Evolutionary conservation across 345 rosid species (phyloP).

Genomic region (Moringa oleifera): DNA sequence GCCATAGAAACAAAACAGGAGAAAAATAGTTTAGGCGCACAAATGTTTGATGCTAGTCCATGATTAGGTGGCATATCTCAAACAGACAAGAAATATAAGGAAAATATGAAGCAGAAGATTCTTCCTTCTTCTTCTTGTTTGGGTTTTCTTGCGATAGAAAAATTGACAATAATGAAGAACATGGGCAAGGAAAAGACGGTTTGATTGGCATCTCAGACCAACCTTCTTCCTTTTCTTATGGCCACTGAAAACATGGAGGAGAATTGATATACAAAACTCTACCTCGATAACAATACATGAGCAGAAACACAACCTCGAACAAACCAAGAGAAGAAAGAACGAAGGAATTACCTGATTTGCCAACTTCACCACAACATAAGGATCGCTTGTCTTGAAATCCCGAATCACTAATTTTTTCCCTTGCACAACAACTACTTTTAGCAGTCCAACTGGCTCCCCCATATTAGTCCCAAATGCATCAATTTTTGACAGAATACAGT

Average conservation of each 20-base stretch:
- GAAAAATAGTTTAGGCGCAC: background rate
- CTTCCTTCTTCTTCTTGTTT: no score
- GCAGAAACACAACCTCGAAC: background rate
- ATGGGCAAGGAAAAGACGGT: no score
- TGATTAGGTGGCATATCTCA: no score
- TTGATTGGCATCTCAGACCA: background rate
- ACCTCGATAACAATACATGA: no score
- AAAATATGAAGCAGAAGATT: no score
- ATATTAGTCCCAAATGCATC: conserved; percentile 26
- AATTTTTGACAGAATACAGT: background rate
- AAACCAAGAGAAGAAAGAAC: background rate
- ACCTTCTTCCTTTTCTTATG: background rate
- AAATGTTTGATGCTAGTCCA: no score
- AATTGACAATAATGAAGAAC: background rate
- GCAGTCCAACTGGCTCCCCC: conserved; percentile 67
- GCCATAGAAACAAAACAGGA: background rate
- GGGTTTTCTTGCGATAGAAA: background rate
- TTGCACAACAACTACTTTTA: conserved; percentile 69
- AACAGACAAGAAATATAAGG: no score
- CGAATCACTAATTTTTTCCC: conserved; percentile 79
- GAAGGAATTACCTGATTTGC: conserved; percentile 56
- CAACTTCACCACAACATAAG: conserved; percentile 84
- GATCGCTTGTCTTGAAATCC: conserved; percentile 97
- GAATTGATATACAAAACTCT: background rate
- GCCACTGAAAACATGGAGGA: conserved; percentile 3